Conservation (phyloP, 441 rosid species). For the Pelargonium citronellum region DNA sequence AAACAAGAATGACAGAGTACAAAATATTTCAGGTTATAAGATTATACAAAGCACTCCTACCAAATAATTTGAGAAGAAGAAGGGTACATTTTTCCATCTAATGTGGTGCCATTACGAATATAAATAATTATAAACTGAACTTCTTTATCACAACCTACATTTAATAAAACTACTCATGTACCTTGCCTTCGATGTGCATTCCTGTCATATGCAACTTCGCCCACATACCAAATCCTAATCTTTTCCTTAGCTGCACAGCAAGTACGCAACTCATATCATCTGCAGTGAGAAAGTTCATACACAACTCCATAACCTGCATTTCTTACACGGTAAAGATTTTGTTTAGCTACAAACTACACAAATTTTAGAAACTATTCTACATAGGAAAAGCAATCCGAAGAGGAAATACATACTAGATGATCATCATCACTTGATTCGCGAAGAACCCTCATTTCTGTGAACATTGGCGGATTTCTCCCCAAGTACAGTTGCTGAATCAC, state of each 20-base stretch:
- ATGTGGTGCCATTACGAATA: background rate
- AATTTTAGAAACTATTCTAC: background rate
- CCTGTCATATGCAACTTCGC: slow-evolving; percentile 86
- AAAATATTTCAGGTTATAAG: no score
- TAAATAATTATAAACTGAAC: no score
- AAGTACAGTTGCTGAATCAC: slow-evolving; percentile 66
- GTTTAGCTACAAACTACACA: background rate
- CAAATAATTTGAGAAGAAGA: no score
- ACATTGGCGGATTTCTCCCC: slow-evolving; percentile 83
- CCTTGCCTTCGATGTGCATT: slow-evolving; percentile 98
- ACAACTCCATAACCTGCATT: slow-evolving; percentile 78
- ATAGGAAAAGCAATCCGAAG: background rate
- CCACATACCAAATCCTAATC: slow-evolving; percentile 89
- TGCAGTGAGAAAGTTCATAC: slow-evolving; percentile 84
- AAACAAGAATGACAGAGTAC: no score
- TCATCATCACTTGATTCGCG: slow-evolving; percentile 57
- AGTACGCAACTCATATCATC: slow-evolving; percentile 92
- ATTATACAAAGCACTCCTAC: no score
- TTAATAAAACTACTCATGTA: slow-evolving; percentile 18
- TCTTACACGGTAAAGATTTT: slow-evolving; percentile 18
- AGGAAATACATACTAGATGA: slow-evolving; percentile 55
- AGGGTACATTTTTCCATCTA: no score
- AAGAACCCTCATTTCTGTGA: slow-evolving; percentile 78
- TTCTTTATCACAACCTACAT: no score
- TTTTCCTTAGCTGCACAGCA: slow-evolving; percentile 68